phyloP scores from a whole-genome alignment of 176 grass and related monocot species.

The Lolium multiflorum region DNA sequence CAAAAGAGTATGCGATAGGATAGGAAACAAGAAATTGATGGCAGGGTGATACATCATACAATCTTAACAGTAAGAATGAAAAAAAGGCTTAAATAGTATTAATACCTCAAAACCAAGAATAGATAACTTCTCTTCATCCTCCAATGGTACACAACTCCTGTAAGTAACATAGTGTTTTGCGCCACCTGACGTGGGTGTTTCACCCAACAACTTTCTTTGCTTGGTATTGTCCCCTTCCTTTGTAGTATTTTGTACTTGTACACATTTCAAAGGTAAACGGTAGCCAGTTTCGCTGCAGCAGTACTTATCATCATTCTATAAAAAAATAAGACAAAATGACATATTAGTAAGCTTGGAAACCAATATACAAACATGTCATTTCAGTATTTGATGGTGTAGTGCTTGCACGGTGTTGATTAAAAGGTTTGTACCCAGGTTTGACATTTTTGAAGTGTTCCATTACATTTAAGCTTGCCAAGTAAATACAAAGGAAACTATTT shows the following conservation, averaged over 20 bases:
- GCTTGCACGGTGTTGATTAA: not conserved
- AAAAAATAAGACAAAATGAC: conserved; percentile 23
- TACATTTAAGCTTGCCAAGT: not conserved
- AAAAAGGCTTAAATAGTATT: conserved; percentile 13
- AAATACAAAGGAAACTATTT: conserved; percentile 3
- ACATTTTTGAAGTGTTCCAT: conserved; percentile 4
- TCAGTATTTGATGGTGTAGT: not conserved
- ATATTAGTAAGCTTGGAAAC: conserved; percentile 12
- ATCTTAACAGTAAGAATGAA: conserved; percentile 26
- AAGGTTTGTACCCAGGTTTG: not conserved
- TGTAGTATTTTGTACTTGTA: conserved; percentile 50
- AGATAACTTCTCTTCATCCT: conserved; percentile 80
- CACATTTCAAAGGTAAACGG: conserved; percentile 86
- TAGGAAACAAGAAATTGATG: conserved; percentile 32
- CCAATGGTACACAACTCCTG: conserved; percentile 84
- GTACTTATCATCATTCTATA: conserved; percentile 83
- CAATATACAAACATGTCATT: conserved; percentile 30
- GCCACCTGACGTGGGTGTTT: conserved; percentile 41
- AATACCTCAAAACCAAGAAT: conserved; percentile 95
- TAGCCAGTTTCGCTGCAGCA: conserved; percentile 94
- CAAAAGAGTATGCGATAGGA: not conserved
- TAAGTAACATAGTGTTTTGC: conserved; percentile 74
- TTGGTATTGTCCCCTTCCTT: conserved; percentile 63
- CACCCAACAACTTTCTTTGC: conserved; percentile 75
- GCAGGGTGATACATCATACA: not conserved